Base-by-base conservation (phyloP, 2,329 filamentous ascomycete species). In the Paracoccidioides brasiliensis region DNA sequence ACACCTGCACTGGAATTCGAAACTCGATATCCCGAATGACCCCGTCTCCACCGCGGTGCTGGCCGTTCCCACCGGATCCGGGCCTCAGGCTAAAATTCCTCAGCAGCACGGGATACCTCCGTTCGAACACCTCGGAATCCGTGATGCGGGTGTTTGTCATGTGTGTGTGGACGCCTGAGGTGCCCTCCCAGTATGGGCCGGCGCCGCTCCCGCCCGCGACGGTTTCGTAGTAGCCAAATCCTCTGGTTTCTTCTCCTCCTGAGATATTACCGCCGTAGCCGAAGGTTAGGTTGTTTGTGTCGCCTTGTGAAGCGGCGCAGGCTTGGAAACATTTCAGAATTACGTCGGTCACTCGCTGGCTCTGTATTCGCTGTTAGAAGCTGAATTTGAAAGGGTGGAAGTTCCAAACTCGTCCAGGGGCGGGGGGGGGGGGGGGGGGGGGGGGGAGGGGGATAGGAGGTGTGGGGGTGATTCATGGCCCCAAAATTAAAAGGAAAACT, bases 121-220 rank as follows among this genome's bases (percentile, higher is more conserved):
- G 77, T 72, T 91, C 87, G 60, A 91, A 86, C 5, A 90, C 80
- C 67, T 94, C 88, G 0, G 84, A 79, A 67, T 94, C 88, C 0
- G 88, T 91, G 66, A 91, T 93, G 4, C 88, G 80, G 0, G 87
- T 93, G 69, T 93, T 94, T 9, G 88, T 93, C 86, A 91, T 91
- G 70, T 91, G 86, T 1, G 81, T 85, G 66, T 91, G 86, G n/a
- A 90, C 85, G 14, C 85, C 86, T 53, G 76, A 81, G 9, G 85
- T 84, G 41, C 87, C 87, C 58, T 85, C 76, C 86, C 86, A 90
- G 12, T 76, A 76, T 0, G 83, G 79, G 0, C 86, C 86, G 0
- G 87, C 88, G 33, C 87, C 87, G 42, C 79, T 82, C 0, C 88
- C 88, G 42, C 88, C 87, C 0, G 85, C 84, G 59, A 93, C 90